Conservation (phyloP, 2,329 filamentous ascomycete species). For the Lomentospora prolificans region DNA sequence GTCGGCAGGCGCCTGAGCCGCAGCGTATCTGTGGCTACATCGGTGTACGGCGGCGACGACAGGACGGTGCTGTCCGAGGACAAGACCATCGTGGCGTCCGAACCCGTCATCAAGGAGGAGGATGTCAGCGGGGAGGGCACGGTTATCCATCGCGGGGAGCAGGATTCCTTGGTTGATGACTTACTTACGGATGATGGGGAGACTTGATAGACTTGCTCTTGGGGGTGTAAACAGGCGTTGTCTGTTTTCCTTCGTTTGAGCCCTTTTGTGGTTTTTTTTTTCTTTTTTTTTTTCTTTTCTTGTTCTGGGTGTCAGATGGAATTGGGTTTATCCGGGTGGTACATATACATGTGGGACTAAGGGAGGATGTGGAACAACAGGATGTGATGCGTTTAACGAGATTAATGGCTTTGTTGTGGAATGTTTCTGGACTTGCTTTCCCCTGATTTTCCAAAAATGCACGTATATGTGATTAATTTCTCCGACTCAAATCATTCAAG, state of each 20-base stretch:
- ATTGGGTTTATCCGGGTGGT: not conserved
- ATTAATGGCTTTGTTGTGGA: no score
- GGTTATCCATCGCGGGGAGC: constrained; percentile 21
- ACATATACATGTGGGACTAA: no score
- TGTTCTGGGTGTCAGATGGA: no score
- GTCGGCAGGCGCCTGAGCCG: constrained; percentile 30
- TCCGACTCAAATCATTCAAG: no score
- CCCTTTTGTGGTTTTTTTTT: not conserved
- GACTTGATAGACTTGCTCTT: constrained; percentile 24
- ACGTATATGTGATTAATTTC: no score
- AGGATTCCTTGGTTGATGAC: constrained; percentile 28
- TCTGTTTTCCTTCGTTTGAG: constrained; percentile 7
- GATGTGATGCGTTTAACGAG: no score
- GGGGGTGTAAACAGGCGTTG: constrained; percentile 16
- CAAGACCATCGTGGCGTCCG: constrained; percentile 33
- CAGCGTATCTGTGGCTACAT: constrained; percentile 25
- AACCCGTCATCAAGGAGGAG: constrained; percentile 31
- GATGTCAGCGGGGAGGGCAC: constrained; percentile 27
- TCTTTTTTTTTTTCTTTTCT: not conserved
- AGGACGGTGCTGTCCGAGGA: constrained; percentile 23
- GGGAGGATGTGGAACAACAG: no score
- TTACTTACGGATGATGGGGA: constrained; percentile 32
- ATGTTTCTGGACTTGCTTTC: no score
- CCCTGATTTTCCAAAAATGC: no score
- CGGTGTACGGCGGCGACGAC: constrained; percentile 8